A percentile compares a stretch with the other conserved stretches of the same genome.
These are phyloP conservation scores for Fusarium sacchari DNA, from an alignment of 2,329 filamentous ascomycete genomes.

Conservation along the genomic window DNA sequence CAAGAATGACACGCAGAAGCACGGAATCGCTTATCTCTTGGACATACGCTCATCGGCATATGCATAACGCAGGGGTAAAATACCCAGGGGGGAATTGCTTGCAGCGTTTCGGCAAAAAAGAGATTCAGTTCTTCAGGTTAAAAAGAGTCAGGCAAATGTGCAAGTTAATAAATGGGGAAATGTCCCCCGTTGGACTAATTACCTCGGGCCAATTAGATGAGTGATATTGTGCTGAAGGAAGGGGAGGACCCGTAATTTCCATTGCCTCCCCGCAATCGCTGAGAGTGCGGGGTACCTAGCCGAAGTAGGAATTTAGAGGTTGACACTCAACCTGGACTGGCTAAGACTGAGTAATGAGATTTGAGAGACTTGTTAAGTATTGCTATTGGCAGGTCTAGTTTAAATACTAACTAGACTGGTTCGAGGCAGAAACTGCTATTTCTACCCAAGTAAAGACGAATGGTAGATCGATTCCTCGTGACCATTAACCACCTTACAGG, in stretches of 20 bases:
- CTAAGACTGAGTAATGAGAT: neutral
- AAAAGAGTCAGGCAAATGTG: neutral
- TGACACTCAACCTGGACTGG: neutral
- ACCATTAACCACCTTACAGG: neutral
- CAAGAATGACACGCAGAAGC: neutral
- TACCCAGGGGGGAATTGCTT: neutral
- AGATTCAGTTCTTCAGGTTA: constrained; percentile 1
- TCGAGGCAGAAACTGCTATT: fast-evolving
- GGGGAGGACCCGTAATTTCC: neutral
- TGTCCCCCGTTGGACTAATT: constrained; percentile 28
- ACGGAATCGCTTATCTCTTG: neutral
- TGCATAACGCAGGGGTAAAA: neutral
- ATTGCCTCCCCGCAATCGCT: constrained; percentile 23
- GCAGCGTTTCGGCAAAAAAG: neutral
- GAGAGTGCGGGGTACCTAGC: constrained; percentile 25
- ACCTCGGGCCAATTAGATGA: constrained; percentile 15
- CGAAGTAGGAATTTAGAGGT: neutral
- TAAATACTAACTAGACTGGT: fast-evolving
- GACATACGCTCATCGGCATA: neutral
- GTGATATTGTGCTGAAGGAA: neutral
- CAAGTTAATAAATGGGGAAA: constrained; percentile 39
- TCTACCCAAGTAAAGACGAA: neutral
- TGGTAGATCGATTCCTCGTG: fast-evolving
- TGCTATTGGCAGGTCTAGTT: neutral
- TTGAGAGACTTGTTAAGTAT: neutral